phyloP scores from a whole-genome alignment of 306 rosid genomes.

The Castanea crenata region DNA sequence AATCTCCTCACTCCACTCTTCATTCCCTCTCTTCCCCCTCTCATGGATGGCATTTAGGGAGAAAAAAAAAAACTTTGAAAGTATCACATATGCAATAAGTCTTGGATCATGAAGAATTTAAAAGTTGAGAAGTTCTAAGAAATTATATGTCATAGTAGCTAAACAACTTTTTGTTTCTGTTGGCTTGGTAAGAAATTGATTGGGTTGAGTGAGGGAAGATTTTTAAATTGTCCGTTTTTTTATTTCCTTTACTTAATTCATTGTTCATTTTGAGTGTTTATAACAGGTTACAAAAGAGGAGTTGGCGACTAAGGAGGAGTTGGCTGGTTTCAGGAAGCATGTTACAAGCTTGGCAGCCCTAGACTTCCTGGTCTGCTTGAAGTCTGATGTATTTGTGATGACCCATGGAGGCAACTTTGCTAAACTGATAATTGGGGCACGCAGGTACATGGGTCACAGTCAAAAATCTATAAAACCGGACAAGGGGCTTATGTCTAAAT shows the following conservation, averaged over 20 bases:
- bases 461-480: constrained; percentile 95
- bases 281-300: constrained; percentile 93
- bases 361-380: constrained; percentile 96
- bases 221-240: neutral
- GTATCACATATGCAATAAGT: neutral
- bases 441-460: constrained; percentile 93
- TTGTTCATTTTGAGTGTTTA: neutral
- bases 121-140: neutral
- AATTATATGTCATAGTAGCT: neutral
- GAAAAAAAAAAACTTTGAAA: neutral
- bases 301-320: constrained; percentile 79
- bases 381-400: constrained; percentile 97
- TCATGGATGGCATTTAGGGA: neutral
- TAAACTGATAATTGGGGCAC: constrained; percentile 92
- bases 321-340: constrained; percentile 88
- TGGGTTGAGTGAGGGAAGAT: neutral
- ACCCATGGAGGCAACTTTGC: constrained; percentile 99
- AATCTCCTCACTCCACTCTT: neutral
- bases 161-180: neutral
- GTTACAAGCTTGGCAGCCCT: constrained; percentile 98
- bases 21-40: neutral
- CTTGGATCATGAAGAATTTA: no score
- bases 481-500: constrained; percentile 97
- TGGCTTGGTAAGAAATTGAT: neutral
- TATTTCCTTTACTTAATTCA: neutral